Base-by-base conservation (phyloP, 805 yeast genomes). In the Candida railenensis region DNA sequence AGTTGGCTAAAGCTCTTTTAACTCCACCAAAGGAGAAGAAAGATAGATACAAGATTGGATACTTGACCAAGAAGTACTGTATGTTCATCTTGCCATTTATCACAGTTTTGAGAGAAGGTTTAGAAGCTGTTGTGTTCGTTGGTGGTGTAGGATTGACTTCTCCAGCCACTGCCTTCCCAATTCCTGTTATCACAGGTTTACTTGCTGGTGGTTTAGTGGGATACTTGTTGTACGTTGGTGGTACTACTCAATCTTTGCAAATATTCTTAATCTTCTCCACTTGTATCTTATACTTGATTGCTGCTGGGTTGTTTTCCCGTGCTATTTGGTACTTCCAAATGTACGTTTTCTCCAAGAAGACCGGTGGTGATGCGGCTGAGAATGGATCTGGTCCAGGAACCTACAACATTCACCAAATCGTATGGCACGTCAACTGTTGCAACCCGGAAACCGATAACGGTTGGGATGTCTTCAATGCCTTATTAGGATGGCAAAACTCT, bases 381-480 rank as follows among this genome's bases (percentile, higher is more conserved):
- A 69, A 74, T 55, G 97, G 97, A 57, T 76, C 83, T 45, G 97
- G 97, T 53, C 90, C 95, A 40, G 97, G 97, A 60, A 84, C 97
- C 15, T 90, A 90, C 69, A 83, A 91, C 66, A 78, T 90, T 60
- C 59, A 73, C 44, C 77, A 77, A 59, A 69, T 85, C n/a, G 96
- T 90, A 19, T 90, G 96, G 89, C 97, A 90, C 71, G 91, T 91
- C 51, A 89, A 90, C 76, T 90, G 97, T 73, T 91, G 97, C 74
- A 89, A 89, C 69, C 97, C 97, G 37, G 90, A 85, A 65, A 73
- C 77, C 48, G 90, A 85, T 66, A 82, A 83, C 56, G 97, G 97
- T 70, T 91, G 97, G 97, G 96, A 89, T 77, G 82, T 90, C 53
- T 90, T 90, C 77, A 91, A 91, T 63, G 87, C 97, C 22, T 65